Evolutionary conservation across 371 early-diverging fungal genomes (phyloP), one percentile per base, ranked within the genome.

Genomic region (Mucor ambiguus): DNA sequence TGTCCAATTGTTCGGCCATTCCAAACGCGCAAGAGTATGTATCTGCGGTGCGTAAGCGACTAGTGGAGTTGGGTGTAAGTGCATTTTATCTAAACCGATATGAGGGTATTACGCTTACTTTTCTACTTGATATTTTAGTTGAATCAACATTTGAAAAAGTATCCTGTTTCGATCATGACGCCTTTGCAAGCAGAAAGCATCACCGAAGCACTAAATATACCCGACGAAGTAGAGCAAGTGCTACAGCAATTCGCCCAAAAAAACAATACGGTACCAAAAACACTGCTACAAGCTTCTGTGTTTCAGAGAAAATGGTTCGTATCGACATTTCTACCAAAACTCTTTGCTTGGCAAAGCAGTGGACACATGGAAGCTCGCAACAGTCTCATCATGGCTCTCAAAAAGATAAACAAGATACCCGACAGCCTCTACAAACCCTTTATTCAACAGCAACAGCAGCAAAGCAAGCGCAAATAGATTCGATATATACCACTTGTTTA

Each of bases 11-110:
- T 26, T 41, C 37, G 10, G 58, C 26, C 16, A 46, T 56, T 12
- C 22, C 22, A 3, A 38, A 56, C 32, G 41, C 60, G n/a, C 52
- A 29, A 30, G 9, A 11, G 12, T 70, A 64, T 57, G 49, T 61
- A 28, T 41, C 64, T 2, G 28, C 33, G 18, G 67, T 56, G 6
- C 60, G 62, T 56, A 58, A 63, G 41, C 33, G 75, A 18, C 22
- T 75, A 22, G 32, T 75, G n/a, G 70, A 72, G 29, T 43, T 75
- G 20, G 75, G 72, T n/a, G 74, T 72, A 72, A 57, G 58, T 9
- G 24, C 20, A 26, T 26, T 3, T 3, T 24, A 26, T 16, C 0
- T 3, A 28, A 26, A 26, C 20, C 24, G 48, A 24, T 0, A 3
- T 24, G 1, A 10, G 41, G 9, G 18, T 30, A n/a, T n/a, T n/a